These are phyloP conservation scores for Boletus sp. DNA, from an alignment of 768 basidiomycete genomes.

Conservation along the genomic window DNA sequence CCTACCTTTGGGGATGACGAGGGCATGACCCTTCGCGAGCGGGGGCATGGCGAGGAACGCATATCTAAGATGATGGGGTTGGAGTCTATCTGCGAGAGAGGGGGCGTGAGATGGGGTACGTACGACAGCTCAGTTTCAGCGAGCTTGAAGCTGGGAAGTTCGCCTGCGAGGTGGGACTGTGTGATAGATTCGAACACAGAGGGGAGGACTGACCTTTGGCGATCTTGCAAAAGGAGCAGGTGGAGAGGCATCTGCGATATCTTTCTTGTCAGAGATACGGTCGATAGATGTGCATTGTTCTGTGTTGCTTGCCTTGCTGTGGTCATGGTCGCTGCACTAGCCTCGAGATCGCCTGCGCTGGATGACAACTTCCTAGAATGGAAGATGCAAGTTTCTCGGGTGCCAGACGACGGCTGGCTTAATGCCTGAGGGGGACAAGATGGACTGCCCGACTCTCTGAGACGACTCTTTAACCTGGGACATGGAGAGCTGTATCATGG, in stretches of 20 bases:
- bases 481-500: too few relatives aligned
- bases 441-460: too few relatives aligned
- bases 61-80: constrained; percentile 41
- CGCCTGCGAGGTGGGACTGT: constrained; percentile 45
- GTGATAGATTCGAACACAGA: neutral
- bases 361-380: neutral
- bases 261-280: neutral
- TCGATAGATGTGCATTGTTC: neutral
- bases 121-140: constrained; percentile 70
- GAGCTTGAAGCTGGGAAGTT: constrained; percentile 83
- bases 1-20: constrained; percentile 89
- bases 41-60: constrained; percentile 93
- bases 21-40: constrained; percentile 78
- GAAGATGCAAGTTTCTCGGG: neutral
- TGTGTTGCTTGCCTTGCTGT: constrained; percentile 8
- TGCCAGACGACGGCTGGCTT: neutral
- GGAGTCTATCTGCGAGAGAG: neutral
- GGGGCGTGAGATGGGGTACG: constrained; percentile 26
- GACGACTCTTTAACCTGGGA: too few relatives aligned
- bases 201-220: constrained; percentile 57
- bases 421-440: too few relatives aligned
- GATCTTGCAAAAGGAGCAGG: constrained; percentile 92
- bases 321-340: neutral
- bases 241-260: constrained; percentile 45
- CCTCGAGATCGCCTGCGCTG: neutral